Conservation (phyloP, 495 filamentous ascomycete species). For the Podospora sp. region DNA sequence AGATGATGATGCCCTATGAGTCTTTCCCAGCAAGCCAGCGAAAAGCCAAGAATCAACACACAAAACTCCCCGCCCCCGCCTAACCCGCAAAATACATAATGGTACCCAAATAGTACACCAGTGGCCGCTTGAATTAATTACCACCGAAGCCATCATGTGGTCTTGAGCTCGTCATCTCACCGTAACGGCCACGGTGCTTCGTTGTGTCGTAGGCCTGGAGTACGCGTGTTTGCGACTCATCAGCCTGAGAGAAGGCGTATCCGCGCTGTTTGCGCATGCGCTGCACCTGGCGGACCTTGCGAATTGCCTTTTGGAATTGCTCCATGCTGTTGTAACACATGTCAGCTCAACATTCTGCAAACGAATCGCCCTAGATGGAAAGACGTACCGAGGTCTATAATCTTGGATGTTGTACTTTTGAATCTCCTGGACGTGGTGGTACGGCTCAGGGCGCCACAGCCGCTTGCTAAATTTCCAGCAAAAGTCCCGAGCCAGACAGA, state of each 20-base stretch:
- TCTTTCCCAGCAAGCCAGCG: background rate
- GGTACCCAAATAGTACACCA: background rate
- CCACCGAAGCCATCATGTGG: constrained; percentile 22
- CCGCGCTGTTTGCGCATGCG: constrained; percentile 99
- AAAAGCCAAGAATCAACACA: background rate
- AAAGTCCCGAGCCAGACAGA: constrained; percentile 90
- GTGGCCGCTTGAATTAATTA: background rate
- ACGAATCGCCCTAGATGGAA: background rate
- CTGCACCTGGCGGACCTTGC: constrained; percentile 97
- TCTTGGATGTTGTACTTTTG: constrained; percentile 99
- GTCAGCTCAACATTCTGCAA: constrained; percentile 17
- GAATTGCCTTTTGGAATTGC: constrained; percentile 99
- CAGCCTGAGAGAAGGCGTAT: constrained; percentile 97
- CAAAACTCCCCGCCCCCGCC: background rate
- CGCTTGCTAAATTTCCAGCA: constrained; percentile 84
- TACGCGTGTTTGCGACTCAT: constrained; percentile 90
- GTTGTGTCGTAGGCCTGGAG: constrained; percentile 98
- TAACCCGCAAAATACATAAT: background rate
- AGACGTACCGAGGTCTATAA: constrained; percentile 78
- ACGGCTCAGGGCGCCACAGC: constrained; percentile 94
- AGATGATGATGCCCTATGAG: background rate
- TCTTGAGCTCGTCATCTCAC: constrained; percentile 86
- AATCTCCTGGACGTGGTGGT: constrained; percentile 99
- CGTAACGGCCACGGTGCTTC: constrained; percentile 83
- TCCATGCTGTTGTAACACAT: constrained; percentile 72